These are phyloP conservation scores for Neurospora sp. DNA, from an alignment of 495 filamentous ascomycete species.

Conservation along the genomic window DNA sequence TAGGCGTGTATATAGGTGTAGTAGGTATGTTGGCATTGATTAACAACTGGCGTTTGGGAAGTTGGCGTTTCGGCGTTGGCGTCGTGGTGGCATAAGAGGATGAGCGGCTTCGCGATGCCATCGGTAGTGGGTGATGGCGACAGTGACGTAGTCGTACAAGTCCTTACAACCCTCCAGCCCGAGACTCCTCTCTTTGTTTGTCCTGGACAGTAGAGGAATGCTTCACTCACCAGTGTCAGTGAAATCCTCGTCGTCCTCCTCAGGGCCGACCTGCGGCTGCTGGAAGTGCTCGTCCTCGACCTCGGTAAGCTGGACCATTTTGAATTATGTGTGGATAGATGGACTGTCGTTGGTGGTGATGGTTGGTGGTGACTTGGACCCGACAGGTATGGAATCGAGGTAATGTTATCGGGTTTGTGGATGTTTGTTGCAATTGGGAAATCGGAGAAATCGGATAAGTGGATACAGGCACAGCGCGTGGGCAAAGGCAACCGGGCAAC, in stretches of 20 bases:
- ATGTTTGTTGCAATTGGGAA: not conserved
- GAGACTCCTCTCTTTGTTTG: conserved; percentile 1
- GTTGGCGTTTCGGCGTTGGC: not conserved
- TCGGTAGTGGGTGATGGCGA: not conserved
- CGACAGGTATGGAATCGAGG: not conserved
- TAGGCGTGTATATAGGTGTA: not conserved
- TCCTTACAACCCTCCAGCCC: not conserved
- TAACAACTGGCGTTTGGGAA: not conserved
- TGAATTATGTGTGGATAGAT: conserved; percentile 27
- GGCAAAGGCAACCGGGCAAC: not conserved
- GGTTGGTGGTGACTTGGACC: not conserved
- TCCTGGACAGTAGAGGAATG: not conserved
- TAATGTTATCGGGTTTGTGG: not conserved
- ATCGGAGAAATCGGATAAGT: not conserved
- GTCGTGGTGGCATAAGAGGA: not conserved
- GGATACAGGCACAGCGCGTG: not conserved
- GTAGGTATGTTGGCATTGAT: not conserved
- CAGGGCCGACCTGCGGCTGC: conserved; percentile 56
- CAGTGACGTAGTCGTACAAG: not conserved
- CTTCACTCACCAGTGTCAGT: conserved; percentile 68
- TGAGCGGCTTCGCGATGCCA: not conserved
- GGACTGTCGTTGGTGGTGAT: not conserved
- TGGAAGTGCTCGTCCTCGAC: conserved; percentile 93
- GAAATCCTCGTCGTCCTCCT: conserved; percentile 78
- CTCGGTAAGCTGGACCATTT: conserved; percentile 93